Base-by-base conservation (phyloP, 352 stramenopile species). In the Phytopythium delawarense region DNA sequence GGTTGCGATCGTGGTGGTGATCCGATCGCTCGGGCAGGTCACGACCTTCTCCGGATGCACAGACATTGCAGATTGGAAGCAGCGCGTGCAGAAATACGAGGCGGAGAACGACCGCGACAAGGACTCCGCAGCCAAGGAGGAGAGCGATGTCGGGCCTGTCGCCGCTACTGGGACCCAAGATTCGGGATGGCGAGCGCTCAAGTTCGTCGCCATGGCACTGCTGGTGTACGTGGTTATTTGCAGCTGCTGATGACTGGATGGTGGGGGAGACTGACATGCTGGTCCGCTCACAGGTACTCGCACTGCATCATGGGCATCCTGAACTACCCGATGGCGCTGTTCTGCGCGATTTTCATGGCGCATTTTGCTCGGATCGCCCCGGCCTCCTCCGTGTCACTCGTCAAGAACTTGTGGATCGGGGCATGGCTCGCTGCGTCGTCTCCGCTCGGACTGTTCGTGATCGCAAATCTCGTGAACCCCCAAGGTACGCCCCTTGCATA, bases 311-410 rank as follows among this genome's bases (percentile, higher is more conserved):
- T 94, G 48, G 83, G 81, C 4, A 86, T 94, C 25, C 64, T 92
- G 39, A 94, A 94, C 64, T 94, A 92, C 67, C 78, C 85, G 2
- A 87, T 94, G 78, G 84, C 85, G 52, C 64, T 91, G 45, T 84
- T 89, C 48, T 82, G 82, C 42, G 79, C 81, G 0, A 62, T 91
- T 35, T 73, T 74, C 1, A 91, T 82, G 78, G 67, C 76, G 13
- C 71, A 81, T 12, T 91, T 92, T 49, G 66, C 81, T 9, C 75
- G 84, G 11, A 61, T 91, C 12, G 72, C 76, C 20, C 81, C 84
- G 35, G 62, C 65, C 2, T 28, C 59, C 1, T 72, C 55, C n/a
- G 39, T 63, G 15, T 69, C 73, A 18, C 18, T 49, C 0, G 2
- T 45, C 8, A 74, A 66, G 42, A 84, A 78, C 21, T 15, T 70